Evolutionary conservation across 371 early-diverging fungal species (phyloP).

Genomic region (Syncephalastrum sp.): DNA sequence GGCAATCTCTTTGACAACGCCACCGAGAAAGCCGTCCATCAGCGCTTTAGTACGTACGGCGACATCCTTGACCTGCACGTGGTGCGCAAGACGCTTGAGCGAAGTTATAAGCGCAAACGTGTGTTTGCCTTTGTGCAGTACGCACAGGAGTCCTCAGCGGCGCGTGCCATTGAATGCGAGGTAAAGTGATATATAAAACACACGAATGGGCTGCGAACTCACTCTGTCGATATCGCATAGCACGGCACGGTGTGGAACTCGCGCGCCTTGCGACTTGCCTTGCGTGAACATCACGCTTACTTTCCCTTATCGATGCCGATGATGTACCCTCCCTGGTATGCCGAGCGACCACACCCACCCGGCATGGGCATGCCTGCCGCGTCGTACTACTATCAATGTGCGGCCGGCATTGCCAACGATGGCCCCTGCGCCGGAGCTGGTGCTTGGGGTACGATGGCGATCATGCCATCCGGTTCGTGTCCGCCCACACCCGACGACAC

Average conservation of each 20-base stretch:
- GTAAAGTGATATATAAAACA: slow-evolving; percentile 24
- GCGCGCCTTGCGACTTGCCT: slow-evolving; percentile 13
- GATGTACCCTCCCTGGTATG: background rate
- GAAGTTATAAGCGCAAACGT: slow-evolving; percentile 7
- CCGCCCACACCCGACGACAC: too few relatives aligned
- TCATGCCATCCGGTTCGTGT: too few relatives aligned
- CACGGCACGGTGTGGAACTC: slow-evolving; percentile 11
- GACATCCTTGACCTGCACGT: slow-evolving; percentile 50
- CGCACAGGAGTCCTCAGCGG: slow-evolving; percentile 45
- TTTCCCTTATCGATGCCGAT: background rate
- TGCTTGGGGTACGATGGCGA: too few relatives aligned
- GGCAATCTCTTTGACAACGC: slow-evolving; percentile 63
- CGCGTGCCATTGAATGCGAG: slow-evolving; percentile 58
- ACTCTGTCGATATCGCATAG: background rate
- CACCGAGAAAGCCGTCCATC: slow-evolving; percentile 45
- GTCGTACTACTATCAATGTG: slow-evolving; percentile 1
- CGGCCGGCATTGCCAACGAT: too few relatives aligned
- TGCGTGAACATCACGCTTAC: slow-evolving; percentile 11
- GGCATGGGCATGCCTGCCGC: slow-evolving; percentile 22
- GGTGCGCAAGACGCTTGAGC: slow-evolving; percentile 31
- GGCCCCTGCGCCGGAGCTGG: too few relatives aligned
- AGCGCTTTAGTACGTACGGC: slow-evolving; percentile 63
- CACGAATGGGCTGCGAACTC: too few relatives aligned
- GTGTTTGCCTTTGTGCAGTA: slow-evolving; percentile 74
- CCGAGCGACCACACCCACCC: slow-evolving; percentile 20